These are phyloP conservation scores for Agapanthus africanus DNA, from an alignment of 106 monocot genomes.

Conservation along the genomic window DNA sequence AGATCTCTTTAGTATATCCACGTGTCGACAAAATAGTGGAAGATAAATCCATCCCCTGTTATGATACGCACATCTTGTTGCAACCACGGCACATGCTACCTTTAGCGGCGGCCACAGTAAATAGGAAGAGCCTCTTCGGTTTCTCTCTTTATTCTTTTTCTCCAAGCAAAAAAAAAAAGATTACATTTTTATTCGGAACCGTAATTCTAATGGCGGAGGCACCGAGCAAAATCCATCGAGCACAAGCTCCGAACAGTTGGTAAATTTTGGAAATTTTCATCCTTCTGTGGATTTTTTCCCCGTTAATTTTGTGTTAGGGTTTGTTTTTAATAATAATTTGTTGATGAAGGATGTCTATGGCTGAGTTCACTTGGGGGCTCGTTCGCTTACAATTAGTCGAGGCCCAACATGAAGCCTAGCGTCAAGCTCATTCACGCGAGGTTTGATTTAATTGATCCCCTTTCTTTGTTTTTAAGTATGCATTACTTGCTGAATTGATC, in stretches of 20 bases:
- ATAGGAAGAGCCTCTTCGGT: too few species aligned
- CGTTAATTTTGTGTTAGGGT: slow-evolving; percentile 3
- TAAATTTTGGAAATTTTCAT: slow-evolving; percentile 19
- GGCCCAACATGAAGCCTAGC: slow-evolving; percentile 78
- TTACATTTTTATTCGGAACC: too few species aligned
- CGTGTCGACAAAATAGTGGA: too few species aligned
- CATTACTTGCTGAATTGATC: background rate
- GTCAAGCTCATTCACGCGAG: slow-evolving; percentile 94
- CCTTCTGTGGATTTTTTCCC: slow-evolving; percentile 2
- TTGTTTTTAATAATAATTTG: too few species aligned
- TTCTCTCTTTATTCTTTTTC: too few species aligned
- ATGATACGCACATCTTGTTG: too few species aligned
- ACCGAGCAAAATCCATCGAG: slow-evolving; percentile 33
- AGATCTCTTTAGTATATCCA: too few species aligned
- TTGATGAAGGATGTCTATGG: slow-evolving; percentile 54
- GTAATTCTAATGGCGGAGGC: slow-evolving; percentile 59
- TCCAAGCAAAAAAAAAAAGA: too few species aligned
- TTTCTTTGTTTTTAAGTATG: background rate
- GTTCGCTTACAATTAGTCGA: slow-evolving; percentile 83
- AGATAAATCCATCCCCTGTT: too few species aligned
- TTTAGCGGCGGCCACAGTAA: too few species aligned
- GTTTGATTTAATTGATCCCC: slow-evolving; percentile 22
- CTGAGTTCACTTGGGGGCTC: slow-evolving; percentile 67
- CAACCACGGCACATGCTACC: too few species aligned
- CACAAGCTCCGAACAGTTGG: slow-evolving; percentile 84